Base-by-base conservation (phyloP, 371 early-diverging fungal species). In the Mucor velutinosus region DNA sequence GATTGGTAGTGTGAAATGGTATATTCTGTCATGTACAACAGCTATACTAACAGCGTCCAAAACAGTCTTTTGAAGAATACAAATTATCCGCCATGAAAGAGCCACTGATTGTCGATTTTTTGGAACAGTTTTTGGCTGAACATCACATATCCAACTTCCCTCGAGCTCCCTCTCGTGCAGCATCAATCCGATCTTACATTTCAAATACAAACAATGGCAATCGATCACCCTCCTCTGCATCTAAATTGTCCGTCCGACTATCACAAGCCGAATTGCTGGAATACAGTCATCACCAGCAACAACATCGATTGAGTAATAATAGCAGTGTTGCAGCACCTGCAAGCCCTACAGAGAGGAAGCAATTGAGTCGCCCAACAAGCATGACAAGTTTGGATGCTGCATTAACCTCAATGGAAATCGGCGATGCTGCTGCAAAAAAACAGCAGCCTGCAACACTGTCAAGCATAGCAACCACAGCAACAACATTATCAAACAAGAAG, bases 41-140 rank as follows among this genome's bases (percentile, higher is more conserved):
- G 35, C 7, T 4, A 30, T 30, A 35, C 35, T 35, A 35, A 35
- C 35, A 8, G 35, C 35, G 7, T 30, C 10, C 8, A 35, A 33
- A 37, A 7, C 69, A 91, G 92, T 89, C 92, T 19, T 86, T 92
- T 69, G 86, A 85, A 45, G 94, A 94, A 75, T 93, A 90, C 74
- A 91, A 93, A 61, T 73, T 94, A 55, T 91, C 90, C 64, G 91
- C 92, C 17, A 87, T 94, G 84, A 94, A 94, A 67, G 94, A 94
- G 66, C 94, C 94, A 0, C 69, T 94, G 72, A 89, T 92, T 33
- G 86, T 91, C 45, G 92, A 94, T 69, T 93, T 94, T 69, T 70
- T 94, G 23, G 87, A 92, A 49, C 91, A 92, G 75, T 94, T 89
- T 61, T 77, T 90, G 6, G 84, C 79, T 0, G 84, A 86, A 56